Evolutionary conservation across 768 basidiomycete species (phyloP).

Genomic region (Strobilomyces confusus): DNA sequence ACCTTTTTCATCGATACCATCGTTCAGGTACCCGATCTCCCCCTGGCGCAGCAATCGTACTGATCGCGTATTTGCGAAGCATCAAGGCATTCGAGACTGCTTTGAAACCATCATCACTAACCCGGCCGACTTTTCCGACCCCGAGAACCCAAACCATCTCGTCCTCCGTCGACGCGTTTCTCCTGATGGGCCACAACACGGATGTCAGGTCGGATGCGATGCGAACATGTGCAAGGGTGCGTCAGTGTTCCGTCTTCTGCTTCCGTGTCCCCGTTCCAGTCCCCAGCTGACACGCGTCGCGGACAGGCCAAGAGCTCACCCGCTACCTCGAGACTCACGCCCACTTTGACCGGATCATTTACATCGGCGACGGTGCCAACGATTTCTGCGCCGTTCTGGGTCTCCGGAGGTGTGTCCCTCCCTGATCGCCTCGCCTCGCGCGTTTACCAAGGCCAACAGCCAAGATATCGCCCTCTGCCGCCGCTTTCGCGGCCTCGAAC

Average conservation of each 20-base stretch:
- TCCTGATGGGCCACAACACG: slow-evolving; percentile 74
- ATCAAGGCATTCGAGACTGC: slow-evolving; percentile 64
- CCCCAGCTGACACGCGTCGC: not conserved
- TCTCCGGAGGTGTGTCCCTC: slow-evolving; percentile 53
- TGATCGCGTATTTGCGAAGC: slow-evolving; percentile 8
- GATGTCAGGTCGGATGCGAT: slow-evolving; percentile 83
- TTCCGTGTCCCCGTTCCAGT: too few relatives aligned
- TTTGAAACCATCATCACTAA: slow-evolving; percentile 91
- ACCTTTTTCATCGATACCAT: slow-evolving; percentile 88
- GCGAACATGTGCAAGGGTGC: slow-evolving; percentile 98
- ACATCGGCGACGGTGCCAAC: slow-evolving; percentile 92
- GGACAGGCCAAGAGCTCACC: slow-evolving; percentile 84
- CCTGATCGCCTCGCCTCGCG: not conserved
- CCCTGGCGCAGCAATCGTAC: not conserved
- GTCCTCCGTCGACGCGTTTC: slow-evolving; percentile 73
- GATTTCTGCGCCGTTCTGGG: slow-evolving; percentile 93
- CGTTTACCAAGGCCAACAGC: slow-evolving; percentile 34
- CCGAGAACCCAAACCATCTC: slow-evolving; percentile 59
- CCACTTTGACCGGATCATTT: slow-evolving; percentile 74
- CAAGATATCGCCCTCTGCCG: slow-evolving; percentile 84
- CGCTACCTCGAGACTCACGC: slow-evolving; percentile 58
- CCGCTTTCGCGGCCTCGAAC: slow-evolving; percentile 70
- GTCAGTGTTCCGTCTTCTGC: not conserved
- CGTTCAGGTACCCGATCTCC: slow-evolving; percentile 52
- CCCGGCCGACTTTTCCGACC: slow-evolving; percentile 76